Conservation (phyloP, 192 early-diverging fungal genomes). For the Coemansia sp. region DNA sequence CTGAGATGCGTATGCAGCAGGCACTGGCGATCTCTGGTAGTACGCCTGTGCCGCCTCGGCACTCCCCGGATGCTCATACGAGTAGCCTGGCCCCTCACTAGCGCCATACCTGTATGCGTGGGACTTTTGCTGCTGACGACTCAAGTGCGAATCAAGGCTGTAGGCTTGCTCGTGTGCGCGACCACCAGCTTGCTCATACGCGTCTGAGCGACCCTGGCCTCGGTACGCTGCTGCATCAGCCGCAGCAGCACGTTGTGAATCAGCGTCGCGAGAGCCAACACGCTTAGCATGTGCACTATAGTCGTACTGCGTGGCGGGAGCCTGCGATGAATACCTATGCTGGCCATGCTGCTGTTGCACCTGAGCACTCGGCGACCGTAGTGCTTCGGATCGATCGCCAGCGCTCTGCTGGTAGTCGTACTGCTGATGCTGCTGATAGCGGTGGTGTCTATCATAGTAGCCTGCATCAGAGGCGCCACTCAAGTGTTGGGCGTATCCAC, state of each 20-base stretch:
- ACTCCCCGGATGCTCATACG: slow-evolving; percentile 13
- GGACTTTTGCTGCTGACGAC: neutral
- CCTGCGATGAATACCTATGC: slow-evolving; percentile 20
- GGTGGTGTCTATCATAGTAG: slow-evolving; percentile 5
- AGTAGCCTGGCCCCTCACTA: neutral
- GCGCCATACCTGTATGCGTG: slow-evolving; percentile 16
- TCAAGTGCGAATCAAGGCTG: slow-evolving; percentile 5
- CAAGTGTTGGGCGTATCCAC: slow-evolving; percentile 12
- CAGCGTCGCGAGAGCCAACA: neutral
- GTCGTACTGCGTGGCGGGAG: slow-evolving; percentile 6
- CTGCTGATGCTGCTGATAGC: neutral
- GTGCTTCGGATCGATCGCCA: slow-evolving; percentile 7
- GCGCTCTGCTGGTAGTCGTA: slow-evolving; percentile 20
- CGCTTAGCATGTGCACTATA: slow-evolving; percentile 16
- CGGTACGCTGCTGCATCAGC: slow-evolving; percentile 4
- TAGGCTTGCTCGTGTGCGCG: neutral
- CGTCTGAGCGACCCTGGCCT: neutral
- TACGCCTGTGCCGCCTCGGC: slow-evolving; percentile 6
- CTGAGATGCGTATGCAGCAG: slow-evolving; percentile 10
- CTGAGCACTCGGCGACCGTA: slow-evolving; percentile 19
- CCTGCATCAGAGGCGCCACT: neutral
- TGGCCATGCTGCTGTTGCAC: slow-evolving; percentile 15
- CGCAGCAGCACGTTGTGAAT: slow-evolving; percentile 1
- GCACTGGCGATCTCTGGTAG: slow-evolving; percentile 12
- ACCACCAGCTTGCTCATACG: neutral